Evolutionary conservation across 2,329 filamentous ascomycete species (phyloP).

Genomic region (Fusarium sp.): DNA sequence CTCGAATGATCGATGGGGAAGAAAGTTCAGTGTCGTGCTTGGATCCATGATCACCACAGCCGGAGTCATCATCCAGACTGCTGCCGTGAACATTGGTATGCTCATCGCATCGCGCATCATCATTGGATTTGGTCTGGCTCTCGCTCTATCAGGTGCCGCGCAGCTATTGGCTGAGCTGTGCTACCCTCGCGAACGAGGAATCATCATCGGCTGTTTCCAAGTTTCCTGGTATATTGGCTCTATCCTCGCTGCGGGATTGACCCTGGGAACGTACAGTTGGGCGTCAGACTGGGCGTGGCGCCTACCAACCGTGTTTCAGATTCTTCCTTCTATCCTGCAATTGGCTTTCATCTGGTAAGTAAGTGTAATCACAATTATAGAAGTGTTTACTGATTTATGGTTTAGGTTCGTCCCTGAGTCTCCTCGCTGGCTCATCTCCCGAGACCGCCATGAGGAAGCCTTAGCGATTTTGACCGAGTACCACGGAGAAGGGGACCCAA

Average conservation of each 20-base stretch:
- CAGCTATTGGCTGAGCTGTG: slow-evolving; percentile 21
- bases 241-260: slow-evolving; percentile 43
- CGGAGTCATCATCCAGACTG: slow-evolving; percentile 25
- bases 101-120: slow-evolving; percentile 31
- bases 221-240: slow-evolving; percentile 21
- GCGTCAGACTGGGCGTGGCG: slow-evolving; percentile 61
- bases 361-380: not conserved
- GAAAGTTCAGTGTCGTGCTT: slow-evolving; percentile 27
- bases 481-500: slow-evolving; percentile 32
- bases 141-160: slow-evolving; percentile 19
- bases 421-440: slow-evolving; percentile 43
- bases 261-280: slow-evolving; percentile 58
- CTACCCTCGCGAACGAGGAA: slow-evolving; percentile 11
- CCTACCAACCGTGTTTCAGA: slow-evolving; percentile 63
- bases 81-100: slow-evolving; percentile 33
- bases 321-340: slow-evolving; percentile 46
- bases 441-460: slow-evolving; percentile 42
- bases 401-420: slow-evolving; percentile 37
- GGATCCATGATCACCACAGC: slow-evolving; percentile 24
- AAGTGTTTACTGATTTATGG: too few species aligned
- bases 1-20: slow-evolving; percentile 25
- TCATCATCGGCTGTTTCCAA: slow-evolving; percentile 15
- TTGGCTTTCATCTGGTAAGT: slow-evolving; percentile 27
- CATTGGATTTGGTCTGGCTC: slow-evolving; percentile 24
- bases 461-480: slow-evolving; percentile 33